Evolutionary conservation across 176 grass and related monocot genomes (phyloP), one percentile per base, ranked within the genome.

Genomic region (Guadua angustifolia): DNA sequence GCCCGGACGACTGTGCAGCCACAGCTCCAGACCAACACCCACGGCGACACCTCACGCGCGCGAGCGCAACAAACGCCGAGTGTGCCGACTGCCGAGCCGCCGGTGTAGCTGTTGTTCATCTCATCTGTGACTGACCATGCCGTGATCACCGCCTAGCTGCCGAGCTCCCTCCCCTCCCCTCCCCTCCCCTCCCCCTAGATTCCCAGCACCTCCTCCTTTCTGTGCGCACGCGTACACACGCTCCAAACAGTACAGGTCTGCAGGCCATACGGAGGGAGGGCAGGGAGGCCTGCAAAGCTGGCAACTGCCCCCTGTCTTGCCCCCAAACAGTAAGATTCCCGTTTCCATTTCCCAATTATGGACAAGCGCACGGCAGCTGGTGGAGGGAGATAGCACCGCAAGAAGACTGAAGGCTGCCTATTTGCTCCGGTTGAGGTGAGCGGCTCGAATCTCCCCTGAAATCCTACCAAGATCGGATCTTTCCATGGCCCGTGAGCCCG

Each of bases 241-340:
- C 58, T 38, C 32, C 35, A 35, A 52, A 13, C 57, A 73, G 80
- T 45, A 55, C 60, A 16, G 74, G 56, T 5, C 29, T 29, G 1
- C 35, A 36, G 4, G 2, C 35, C 9, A 14, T 21, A 52, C 29
- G 13, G 44, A 5, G 14, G 21, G 33, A 55, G 60, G 78, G 13
- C 26, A 5, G 14, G 21, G 33, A 55, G 60, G 78, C 69, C 88
- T 86, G 88, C 88, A 86, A 86, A 77, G 79, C 88, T 90, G 79
- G 79, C 83, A 66, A 56, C 66, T 82, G 65, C 83, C 14, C 56
- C 33, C 69, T 42, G 76, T 69, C 33, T 60, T 42, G 76, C 75
- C 32, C 35, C 9, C 69, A 44, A 67, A 65, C 83, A 87, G 82
- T 80, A 75, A 88, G 89, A 90, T 94, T 94, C 89, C 84, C 78